phyloP scores from a whole-genome alignment of 1,139 yeast species.

The Kazachstania sp. region DNA sequence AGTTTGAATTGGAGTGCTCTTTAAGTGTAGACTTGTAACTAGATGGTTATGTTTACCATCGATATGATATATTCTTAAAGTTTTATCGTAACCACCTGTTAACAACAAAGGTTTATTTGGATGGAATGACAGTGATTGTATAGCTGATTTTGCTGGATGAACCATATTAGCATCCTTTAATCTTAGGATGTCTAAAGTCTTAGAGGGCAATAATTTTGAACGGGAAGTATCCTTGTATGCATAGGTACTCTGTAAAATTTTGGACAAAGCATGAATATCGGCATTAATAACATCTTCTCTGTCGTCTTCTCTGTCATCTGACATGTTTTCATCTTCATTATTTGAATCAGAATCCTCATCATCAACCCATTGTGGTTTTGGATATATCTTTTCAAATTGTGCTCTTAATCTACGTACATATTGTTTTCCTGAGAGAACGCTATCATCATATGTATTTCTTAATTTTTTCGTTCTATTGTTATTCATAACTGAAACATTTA shows the following conservation, averaged over 20 bases:
- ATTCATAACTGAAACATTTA: conserved; percentile 51
- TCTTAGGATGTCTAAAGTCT: conserved; percentile 63
- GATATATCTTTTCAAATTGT: conserved; percentile 81
- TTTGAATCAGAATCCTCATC: conserved; percentile 31
- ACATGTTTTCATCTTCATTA: conserved; percentile 26
- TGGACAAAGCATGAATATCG: conserved; percentile 49
- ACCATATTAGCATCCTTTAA: conserved; percentile 78
- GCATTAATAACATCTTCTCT: conserved; percentile 31
- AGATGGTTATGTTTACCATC: conserved; percentile 83
- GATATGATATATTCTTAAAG: conserved; percentile 76
- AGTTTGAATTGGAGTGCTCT: conserved; percentile 70
- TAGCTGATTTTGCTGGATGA: conserved; percentile 62
- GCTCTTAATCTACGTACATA: conserved; percentile 67
- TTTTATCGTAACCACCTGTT: conserved; percentile 89
- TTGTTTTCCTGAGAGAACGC: conserved; percentile 50
- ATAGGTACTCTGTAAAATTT: conserved; percentile 51
- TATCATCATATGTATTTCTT: conserved; percentile 55
- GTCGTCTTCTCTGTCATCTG: conserved; percentile 32
- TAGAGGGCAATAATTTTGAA: conserved; percentile 58
- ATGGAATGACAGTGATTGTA: conserved; percentile 80
- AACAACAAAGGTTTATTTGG: conserved; percentile 72
- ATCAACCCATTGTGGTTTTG: conserved; percentile 79
- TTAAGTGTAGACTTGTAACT: conserved; percentile 72
- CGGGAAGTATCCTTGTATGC: conserved; percentile 45
- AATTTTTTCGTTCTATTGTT: conserved; percentile 64